Conservation (phyloP, 768 basidiomycete genomes). For the Mycena pura region DNA sequence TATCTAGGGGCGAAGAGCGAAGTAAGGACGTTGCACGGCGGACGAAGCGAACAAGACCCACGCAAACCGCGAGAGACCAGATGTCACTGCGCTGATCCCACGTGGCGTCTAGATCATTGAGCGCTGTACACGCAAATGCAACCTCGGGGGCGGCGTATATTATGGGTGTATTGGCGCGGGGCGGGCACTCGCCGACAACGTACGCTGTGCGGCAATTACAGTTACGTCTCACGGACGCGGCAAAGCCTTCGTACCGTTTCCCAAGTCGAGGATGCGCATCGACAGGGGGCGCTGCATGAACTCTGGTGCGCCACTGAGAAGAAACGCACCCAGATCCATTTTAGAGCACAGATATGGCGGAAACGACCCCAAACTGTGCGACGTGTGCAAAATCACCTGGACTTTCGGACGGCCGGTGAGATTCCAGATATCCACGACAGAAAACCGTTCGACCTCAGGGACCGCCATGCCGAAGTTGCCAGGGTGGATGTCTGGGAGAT, state of each 20-base stretch:
- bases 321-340: not conserved
- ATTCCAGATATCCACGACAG: not conserved
- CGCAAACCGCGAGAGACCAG: too few relatives aligned
- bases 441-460: not conserved
- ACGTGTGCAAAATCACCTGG: not conserved
- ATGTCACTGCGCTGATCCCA: too few relatives aligned
- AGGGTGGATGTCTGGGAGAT: not conserved
- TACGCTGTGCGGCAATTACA: not conserved
- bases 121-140: not conserved
- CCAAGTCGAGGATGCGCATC: too few relatives aligned
- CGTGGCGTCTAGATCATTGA: not conserved
- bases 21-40: not conserved
- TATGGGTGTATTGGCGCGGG: not conserved
- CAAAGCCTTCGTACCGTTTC: not conserved
- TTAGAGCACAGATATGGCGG: not conserved
- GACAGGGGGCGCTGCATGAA: not conserved
- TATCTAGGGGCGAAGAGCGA: not conserved
- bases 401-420: not conserved
- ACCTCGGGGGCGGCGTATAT: not conserved
- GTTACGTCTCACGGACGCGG: not conserved
- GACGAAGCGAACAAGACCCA: not conserved
- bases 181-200: not conserved
- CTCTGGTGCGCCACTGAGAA: not conserved
- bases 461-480: not conserved
- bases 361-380: not conserved